Evolutionary conservation across 805 yeast species (phyloP), one percentile per base, ranked within the genome.

Genomic region (Candida parachauliodes): DNA sequence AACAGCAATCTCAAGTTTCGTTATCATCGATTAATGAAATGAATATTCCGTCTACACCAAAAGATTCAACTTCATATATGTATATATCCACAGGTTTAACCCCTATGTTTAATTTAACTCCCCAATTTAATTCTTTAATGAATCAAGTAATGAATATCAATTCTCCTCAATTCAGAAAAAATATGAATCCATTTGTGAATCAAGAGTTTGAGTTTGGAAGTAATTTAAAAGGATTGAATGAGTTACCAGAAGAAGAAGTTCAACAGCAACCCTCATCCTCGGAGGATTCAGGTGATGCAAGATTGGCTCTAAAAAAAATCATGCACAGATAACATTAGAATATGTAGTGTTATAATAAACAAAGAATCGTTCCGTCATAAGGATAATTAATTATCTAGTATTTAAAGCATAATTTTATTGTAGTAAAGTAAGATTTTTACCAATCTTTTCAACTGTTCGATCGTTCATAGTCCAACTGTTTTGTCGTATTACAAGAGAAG

Each of bases 111-210:
- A 63, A 60, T 46, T 54, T 63, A 39, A 65, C 70, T 11, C 70
- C 71, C 5, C 69, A 61, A 42, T 60, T 65, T 53, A 64, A 62
- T 47, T 50, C 66, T 10, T 52, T 65, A 56, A 65, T 65, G 68
- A 56, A 62, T 45, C 54, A 64, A 18, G 54, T 60, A 51, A 55
- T 60, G 58, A 54, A 43, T 40, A 37, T 56, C 42, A 57, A 55
- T 42, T 57, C 65, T 11, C 70, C 69, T 4, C 62, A 51, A 33
- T 47, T 14, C 14, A 29, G 32, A 23, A 12, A 30, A 22, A 28
- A 42, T 47, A 51, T 36, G 31, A 34, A 26, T n/a, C 37, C 32
- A 14, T 34, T 34, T 34, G 24, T 28, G 39, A 55, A 53, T 39
- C 66, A 56, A 38, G 66, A 60, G 11, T 27, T n/a, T 11, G 14